These are phyloP conservation scores for Chlorella variabilis DNA, from an alignment of 163 green algal genomes.

Conservation along the genomic window DNA sequence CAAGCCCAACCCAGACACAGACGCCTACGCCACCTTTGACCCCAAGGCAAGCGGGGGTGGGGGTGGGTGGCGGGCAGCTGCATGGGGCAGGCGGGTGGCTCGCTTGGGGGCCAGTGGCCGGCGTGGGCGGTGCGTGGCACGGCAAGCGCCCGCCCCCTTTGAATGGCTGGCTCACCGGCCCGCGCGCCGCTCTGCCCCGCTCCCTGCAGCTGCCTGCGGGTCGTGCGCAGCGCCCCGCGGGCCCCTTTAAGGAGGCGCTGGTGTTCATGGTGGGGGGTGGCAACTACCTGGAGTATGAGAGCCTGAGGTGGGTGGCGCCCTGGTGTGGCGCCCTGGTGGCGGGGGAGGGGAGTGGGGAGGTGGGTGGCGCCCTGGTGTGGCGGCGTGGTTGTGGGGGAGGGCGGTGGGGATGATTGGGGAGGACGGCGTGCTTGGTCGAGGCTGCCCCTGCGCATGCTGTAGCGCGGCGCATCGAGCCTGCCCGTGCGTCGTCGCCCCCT, in stretches of 20 bases:
- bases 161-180: too few species aligned
- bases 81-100: too few species aligned
- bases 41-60: slow-evolving; percentile 67
- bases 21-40: slow-evolving; percentile 84
- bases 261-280: slow-evolving; percentile 98
- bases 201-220: slow-evolving; percentile 41
- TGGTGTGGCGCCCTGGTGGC: background rate
- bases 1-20: slow-evolving; percentile 68
- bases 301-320: slow-evolving; percentile 70
- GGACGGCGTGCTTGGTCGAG: too few species aligned
- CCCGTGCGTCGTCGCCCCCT: too few species aligned
- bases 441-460: too few species aligned
- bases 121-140: too few species aligned
- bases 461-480: too few species aligned
- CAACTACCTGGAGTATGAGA: slow-evolving; percentile 94
- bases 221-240: slow-evolving; percentile 51
- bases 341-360: slow-evolving; percentile 30
- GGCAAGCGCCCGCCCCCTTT: too few species aligned
- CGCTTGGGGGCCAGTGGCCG: too few species aligned
- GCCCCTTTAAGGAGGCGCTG: slow-evolving; percentile 86
- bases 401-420: too few species aligned
- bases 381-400: background rate
- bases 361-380: background rate
- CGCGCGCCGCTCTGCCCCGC: too few species aligned
- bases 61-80: too few species aligned